Evolutionary conservation across 2,329 filamentous ascomycete genomes (phyloP), one percentile per base, ranked within the genome.

Genomic region (Fusarium marasasianum): DNA sequence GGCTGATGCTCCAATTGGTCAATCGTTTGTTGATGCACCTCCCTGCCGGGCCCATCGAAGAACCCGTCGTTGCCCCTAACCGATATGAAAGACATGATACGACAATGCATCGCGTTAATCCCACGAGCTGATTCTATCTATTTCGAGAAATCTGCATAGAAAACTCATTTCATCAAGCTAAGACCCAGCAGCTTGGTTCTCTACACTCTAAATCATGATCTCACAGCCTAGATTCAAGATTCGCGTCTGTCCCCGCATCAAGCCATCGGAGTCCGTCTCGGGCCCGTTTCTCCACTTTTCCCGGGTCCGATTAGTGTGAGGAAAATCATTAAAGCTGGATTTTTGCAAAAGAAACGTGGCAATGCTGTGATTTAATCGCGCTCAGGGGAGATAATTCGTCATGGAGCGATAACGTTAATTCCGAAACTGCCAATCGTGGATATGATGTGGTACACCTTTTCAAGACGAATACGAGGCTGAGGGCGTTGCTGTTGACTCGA

Each of bases 221-320:
- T 61, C 26, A n/a, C n/a, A 29, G n/a, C 47, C 13, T 15, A 45
- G 6, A 26, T 24, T 7, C 15, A 31, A 37, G 24, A 26, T 43
- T 40, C 6, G 6, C 26, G 17, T 18, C 26, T 59, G 31, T 22
- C 37, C 54, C 63, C 35, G 10, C 63, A 40, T 43, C 26, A 40
- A 18, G 14, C 6, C 20, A 37, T 66, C 68, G 68, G 68, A 17
- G 60, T 71, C 68, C 45, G 43, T 45, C 29, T 66, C 38, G 54
- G 57, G 24, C 18, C 67, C 67, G 67, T 48, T 6, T 9, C 33
- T 3, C 68, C 68, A 56, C 53, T 45, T 22, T 60, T 66, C 40
- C 67, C 59, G 66, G 29, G 13, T 37, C 65, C 54, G 43, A 44
- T 26, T 50, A 4, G 15, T 2, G 26, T 38, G 20, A 29, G 24